These are phyloP conservation scores for Verticillium dahliae DNA, from an alignment of 2,329 filamentous ascomycete species.

Conservation along the genomic window DNA sequence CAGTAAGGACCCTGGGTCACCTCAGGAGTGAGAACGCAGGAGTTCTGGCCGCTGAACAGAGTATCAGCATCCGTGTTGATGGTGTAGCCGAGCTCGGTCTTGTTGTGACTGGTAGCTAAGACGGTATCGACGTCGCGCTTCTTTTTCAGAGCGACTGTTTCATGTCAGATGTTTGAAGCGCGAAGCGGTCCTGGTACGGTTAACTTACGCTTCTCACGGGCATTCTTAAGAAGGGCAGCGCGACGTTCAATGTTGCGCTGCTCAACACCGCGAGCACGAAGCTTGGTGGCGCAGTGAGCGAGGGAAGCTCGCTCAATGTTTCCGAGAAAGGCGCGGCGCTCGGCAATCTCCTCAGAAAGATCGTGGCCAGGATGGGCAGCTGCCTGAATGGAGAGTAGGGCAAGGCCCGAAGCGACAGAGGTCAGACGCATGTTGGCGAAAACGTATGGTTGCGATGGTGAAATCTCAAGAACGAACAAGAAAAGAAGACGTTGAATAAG, in stretches of 20 bases:
- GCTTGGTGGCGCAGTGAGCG: slow-evolving; percentile 36
- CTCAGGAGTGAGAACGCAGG: slow-evolving; percentile 39
- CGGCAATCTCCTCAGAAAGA: slow-evolving; percentile 37
- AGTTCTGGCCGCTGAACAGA: slow-evolving; percentile 28
- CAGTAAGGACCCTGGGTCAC: slow-evolving; percentile 43
- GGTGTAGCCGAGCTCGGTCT: slow-evolving; percentile 22
- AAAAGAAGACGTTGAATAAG: slow-evolving; percentile 1
- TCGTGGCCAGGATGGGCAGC: slow-evolving; percentile 43
- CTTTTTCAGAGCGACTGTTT: slow-evolving; percentile 14
- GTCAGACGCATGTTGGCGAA: slow-evolving; percentile 6
- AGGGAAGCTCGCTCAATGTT: slow-evolving; percentile 33
- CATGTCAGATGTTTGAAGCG: background rate
- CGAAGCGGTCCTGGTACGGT: too few species aligned
- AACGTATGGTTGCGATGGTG: background rate
- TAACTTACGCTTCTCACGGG: slow-evolving; percentile 28
- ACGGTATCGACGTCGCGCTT: slow-evolving; percentile 22
- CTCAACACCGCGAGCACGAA: slow-evolving; percentile 39
- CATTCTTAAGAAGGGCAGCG: slow-evolving; percentile 28
- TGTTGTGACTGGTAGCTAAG: slow-evolving; percentile 26
- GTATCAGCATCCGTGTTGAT: slow-evolving; percentile 17
- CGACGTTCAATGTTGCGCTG: slow-evolving; percentile 37
- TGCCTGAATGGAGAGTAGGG: slow-evolving; percentile 6
- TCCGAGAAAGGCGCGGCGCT: slow-evolving; percentile 39
- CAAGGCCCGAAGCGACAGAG: slow-evolving; percentile 7
- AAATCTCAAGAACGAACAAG: too few species aligned